Evolutionary conservation across 176 grass and related monocot species (phyloP), one percentile per base, ranked within the genome.

Genomic region (Themeda triandra): DNA sequence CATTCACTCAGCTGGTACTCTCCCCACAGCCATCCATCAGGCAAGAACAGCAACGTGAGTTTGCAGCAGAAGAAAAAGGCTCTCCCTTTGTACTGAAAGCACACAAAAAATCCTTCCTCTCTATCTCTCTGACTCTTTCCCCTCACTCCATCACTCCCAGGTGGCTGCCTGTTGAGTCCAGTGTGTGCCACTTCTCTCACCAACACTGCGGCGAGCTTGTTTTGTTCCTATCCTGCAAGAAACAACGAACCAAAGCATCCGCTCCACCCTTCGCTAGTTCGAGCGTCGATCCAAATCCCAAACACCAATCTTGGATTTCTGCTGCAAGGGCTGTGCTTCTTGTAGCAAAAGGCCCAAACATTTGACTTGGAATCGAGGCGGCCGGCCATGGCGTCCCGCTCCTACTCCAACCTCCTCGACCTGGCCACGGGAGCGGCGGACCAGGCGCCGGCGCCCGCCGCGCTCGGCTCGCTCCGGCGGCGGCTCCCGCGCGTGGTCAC

Each of bases 391-490:
- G 91, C 88, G 76, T 98, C 92, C 5, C 90, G 91, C 78, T 98
- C 95, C 48, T 98, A 98, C 79, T 85, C 89, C 77, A 98, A 98
- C 77, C 88, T 98, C 29, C 87, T 98, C 5, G 95, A 98, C 83
- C 89, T 98, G 66, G 93, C 89, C 45, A 93, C 91, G 5, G 95
- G 95, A 32, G 92, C 94, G 63, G 69, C 89, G 4, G 95, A 94
- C 76, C 92, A 93, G 91, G 78, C 87, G 0, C 83, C 91, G 25
- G 53, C 85, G 4, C 30, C 85, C 21, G 48, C 92, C 2, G 80
- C 92, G 4, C 81, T 91, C 29, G 89, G 92, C 83, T 79, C 82
- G 39, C 86, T 95, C 75, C 84, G 92, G 11, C 95, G 92, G 7
- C 82, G 92, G 6, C 84, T 98, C 27, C 95, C 95, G 54, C 85